Conservation (phyloP, 2,329 filamentous ascomycete species). For the Exutisphaerella laricina region DNA sequence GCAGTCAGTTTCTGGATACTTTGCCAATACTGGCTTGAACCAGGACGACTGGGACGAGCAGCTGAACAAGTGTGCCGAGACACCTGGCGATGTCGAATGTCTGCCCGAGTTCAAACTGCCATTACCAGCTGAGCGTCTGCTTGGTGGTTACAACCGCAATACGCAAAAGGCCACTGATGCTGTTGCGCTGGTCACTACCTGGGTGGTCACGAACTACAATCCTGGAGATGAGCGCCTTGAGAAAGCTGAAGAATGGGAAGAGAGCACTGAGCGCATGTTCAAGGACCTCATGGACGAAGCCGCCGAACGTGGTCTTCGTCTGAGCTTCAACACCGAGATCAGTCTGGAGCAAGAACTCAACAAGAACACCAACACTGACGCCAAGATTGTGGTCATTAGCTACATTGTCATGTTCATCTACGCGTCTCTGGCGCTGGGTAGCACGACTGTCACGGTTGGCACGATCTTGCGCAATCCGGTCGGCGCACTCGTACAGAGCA, state of each 20-base stretch:
- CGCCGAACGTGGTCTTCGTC: constrained; percentile 65
- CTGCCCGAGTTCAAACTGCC: constrained; percentile 86
- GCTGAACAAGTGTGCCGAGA: constrained; percentile 66
- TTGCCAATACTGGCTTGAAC: constrained; percentile 51
- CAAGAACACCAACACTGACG: constrained; percentile 97
- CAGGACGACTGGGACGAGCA: constrained; percentile 65
- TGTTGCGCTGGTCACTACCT: constrained; percentile 78
- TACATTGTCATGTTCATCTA: constrained; percentile 99
- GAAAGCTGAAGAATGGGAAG: constrained; percentile 84
- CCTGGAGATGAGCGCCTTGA: constrained; percentile 66
- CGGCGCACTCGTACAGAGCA: constrained; percentile 85
- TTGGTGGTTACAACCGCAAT: constrained; percentile 69
- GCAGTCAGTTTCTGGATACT: constrained; percentile 89
- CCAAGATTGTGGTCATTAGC: constrained; percentile 92
- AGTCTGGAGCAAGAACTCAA: constrained; percentile 94
- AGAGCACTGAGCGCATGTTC: constrained; percentile 66
- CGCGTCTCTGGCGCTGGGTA: constrained; percentile 85
- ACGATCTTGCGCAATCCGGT: constrained; percentile 77
- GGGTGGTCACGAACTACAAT: constrained; percentile 84
- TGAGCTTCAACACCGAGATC: constrained; percentile 94
- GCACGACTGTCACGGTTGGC: constrained; percentile 70
- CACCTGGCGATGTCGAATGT: constrained; percentile 57
- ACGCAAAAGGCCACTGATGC: constrained; percentile 59
- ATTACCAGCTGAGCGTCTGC: constrained; percentile 74
- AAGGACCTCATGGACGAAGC: constrained; percentile 78